phyloP scores from a whole-genome alignment of 495 filamentous ascomycete genomes.

The Penicillium cataractarum region DNA sequence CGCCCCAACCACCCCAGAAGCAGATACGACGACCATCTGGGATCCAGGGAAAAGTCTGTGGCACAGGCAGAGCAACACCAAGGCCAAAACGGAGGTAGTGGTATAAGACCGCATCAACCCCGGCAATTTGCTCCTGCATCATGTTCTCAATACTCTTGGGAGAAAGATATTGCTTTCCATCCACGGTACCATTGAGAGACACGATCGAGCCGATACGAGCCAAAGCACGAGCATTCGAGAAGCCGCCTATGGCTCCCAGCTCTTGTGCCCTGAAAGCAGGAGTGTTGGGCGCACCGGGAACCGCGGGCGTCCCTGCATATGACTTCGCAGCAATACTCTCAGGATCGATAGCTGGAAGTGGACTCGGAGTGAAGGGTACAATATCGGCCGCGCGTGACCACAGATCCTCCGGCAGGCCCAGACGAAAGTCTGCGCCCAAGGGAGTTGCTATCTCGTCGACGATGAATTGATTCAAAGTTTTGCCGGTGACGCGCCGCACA shows the following conservation, averaged over 20 bases:
- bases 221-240: constrained; percentile 40
- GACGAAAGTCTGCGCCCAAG: constrained; percentile 43
- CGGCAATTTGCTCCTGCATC: constrained; percentile 40
- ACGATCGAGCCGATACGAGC: constrained; percentile 38
- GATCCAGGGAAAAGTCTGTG: constrained; percentile 27
- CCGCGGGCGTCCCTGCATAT: constrained; percentile 12
- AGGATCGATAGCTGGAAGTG: constrained; percentile 8
- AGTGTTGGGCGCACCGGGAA: constrained; percentile 8
- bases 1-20: constrained; percentile 51
- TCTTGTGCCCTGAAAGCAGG: constrained; percentile 30
- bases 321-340: constrained; percentile 21
- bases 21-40: constrained; percentile 36
- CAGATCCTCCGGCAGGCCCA: constrained; percentile 38
- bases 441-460: constrained; percentile 43
- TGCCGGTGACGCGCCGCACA: constrained; percentile 42
- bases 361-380: constrained; percentile 16
- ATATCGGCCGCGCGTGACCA: constrained; percentile 37
- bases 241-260: constrained; percentile 35
- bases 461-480: constrained; percentile 43
- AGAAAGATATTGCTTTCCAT: constrained; percentile 35
- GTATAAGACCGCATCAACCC: constrained; percentile 37
- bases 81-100: constrained; percentile 37
- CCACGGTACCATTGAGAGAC: constrained; percentile 33
- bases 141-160: constrained; percentile 39
- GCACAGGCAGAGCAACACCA: constrained; percentile 36